A percentile compares a stretch with the other conserved stretches of the same genome.
phyloP scores from a whole-genome alignment of 331 rosid species.

The Ulmus americana region DNA sequence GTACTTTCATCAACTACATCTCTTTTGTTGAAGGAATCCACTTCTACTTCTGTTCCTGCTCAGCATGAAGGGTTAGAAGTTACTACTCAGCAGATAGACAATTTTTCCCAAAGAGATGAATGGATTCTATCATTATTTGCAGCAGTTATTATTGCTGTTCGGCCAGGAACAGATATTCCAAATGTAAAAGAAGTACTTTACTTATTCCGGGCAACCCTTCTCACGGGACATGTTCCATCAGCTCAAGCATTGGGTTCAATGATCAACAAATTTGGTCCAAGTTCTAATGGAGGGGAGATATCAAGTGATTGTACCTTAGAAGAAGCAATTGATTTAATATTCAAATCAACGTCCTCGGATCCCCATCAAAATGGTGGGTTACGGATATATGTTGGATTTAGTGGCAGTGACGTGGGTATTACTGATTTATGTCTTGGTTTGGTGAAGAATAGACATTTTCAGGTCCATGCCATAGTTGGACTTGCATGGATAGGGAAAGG shows the following conservation, averaged over 20 bases:
- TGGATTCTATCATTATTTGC: slow-evolving; percentile 70
- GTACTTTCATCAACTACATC: slow-evolving; percentile 46
- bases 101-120: slow-evolving; percentile 49
- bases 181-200: slow-evolving; percentile 44
- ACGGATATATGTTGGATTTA: slow-evolving; percentile 31
- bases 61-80: slow-evolving; percentile 43
- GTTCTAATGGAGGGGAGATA: slow-evolving; percentile 34
- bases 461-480: slow-evolving; percentile 66
- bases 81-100: slow-evolving; percentile 33
- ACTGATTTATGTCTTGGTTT: slow-evolving; percentile 61
- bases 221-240: slow-evolving; percentile 63
- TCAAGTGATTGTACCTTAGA: slow-evolving; percentile 48
- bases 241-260: slow-evolving; percentile 95
- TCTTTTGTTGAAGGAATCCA: slow-evolving; percentile 37
- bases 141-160: slow-evolving; percentile 56
- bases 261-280: slow-evolving; percentile 60
- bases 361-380: slow-evolving; percentile 26
- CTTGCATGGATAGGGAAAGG: slow-evolving; percentile 93
- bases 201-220: slow-evolving; percentile 53
- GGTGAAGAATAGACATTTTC: slow-evolving; percentile 46
- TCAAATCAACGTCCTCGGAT: slow-evolving; percentile 38
- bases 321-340: slow-evolving; percentile 69
- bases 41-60: slow-evolving; percentile 16
- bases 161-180: slow-evolving; percentile 51
- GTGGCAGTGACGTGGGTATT: slow-evolving; percentile 42